These are phyloP conservation scores for Scheffersomyces titani DNA, from an alignment of 1,139 yeast genomes.

Conservation along the genomic window DNA sequence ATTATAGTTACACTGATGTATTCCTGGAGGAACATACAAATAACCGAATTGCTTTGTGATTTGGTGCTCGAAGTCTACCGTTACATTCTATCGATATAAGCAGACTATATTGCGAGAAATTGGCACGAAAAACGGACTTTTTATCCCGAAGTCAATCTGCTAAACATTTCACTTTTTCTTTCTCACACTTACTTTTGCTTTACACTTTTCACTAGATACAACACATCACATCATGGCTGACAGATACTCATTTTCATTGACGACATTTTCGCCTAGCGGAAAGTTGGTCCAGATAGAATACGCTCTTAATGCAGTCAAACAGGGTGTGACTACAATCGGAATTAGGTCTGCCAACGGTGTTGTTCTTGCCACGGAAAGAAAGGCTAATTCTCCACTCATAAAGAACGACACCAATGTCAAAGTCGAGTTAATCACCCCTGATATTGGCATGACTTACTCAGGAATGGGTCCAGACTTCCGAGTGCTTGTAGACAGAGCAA, in stretches of 20 bases:
- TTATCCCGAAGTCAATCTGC: background rate
- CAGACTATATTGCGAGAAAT: background rate
- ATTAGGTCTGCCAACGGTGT: slow-evolving; percentile 96
- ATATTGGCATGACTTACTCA: slow-evolving; percentile 93
- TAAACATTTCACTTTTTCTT: background rate
- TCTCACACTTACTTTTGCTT: background rate
- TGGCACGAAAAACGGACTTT: background rate
- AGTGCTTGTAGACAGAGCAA: slow-evolving; percentile 88
- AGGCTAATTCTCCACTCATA: slow-evolving; percentile 76
- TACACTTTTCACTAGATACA: background rate
- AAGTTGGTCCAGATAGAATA: slow-evolving; percentile 97
- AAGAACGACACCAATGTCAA: slow-evolving; percentile 76
- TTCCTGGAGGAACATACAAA: background rate
- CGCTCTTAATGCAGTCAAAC: slow-evolving; percentile 95
- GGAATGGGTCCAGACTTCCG: slow-evolving; percentile 99
- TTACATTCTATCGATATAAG: background rate
- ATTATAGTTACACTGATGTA: background rate
- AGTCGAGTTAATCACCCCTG: slow-evolving; percentile 85
- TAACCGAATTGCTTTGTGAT: background rate
- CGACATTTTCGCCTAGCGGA: slow-evolving; percentile 97
- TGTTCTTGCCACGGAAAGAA: slow-evolving; percentile 95
- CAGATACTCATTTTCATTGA: slow-evolving; percentile 94
- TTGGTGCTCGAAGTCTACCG: background rate
- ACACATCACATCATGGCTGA: slow-evolving; percentile 68
- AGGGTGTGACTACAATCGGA: slow-evolving; percentile 96